A percentile compares a stretch with the other conserved stretches of the same genome.
phyloP scores from a whole-genome alignment of 768 basidiomycete species.

The Mycena indigotica region DNA sequence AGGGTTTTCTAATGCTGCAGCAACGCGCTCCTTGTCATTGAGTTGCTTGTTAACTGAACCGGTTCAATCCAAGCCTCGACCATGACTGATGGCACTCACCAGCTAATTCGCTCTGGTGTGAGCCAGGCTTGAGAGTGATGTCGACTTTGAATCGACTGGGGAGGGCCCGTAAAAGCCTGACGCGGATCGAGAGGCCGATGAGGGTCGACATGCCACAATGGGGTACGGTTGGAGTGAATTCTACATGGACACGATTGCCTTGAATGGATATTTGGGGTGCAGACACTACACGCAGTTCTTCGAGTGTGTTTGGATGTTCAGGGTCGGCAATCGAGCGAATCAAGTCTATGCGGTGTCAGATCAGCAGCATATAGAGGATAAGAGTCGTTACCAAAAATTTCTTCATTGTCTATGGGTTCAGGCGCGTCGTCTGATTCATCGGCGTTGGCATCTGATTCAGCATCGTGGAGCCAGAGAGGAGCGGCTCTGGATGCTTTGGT shows the following conservation, averaged over 20 bases:
- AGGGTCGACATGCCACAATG: constrained; percentile 98
- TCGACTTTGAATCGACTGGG: constrained; percentile 95
- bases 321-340: constrained; percentile 93
- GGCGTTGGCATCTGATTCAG: constrained; percentile 53
- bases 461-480: constrained; percentile 66
- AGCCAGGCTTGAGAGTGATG: constrained; percentile 89
- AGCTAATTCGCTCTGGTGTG: constrained; percentile 92
- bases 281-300: constrained; percentile 94
- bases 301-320: constrained; percentile 91
- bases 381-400: constrained; percentile 75
- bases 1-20: constrained; percentile 93
- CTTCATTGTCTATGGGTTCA: constrained; percentile 86
- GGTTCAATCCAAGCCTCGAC: too few relatives aligned
- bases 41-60: constrained; percentile 91
- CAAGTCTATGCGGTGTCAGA: constrained; percentile 62
- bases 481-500: constrained; percentile 38
- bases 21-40: constrained; percentile 98
- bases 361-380: not conserved
- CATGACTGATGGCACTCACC: constrained; percentile 49
- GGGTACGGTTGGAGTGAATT: constrained; percentile 97
- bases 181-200: constrained; percentile 96
- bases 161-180: constrained; percentile 84
- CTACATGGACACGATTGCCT: constrained; percentile 74
- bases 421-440: constrained; percentile 40
- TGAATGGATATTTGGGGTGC: constrained; percentile 71